Conservation (phyloP, 2,329 filamentous ascomycete genomes). For the Rutstroemia sydowiana region DNA sequence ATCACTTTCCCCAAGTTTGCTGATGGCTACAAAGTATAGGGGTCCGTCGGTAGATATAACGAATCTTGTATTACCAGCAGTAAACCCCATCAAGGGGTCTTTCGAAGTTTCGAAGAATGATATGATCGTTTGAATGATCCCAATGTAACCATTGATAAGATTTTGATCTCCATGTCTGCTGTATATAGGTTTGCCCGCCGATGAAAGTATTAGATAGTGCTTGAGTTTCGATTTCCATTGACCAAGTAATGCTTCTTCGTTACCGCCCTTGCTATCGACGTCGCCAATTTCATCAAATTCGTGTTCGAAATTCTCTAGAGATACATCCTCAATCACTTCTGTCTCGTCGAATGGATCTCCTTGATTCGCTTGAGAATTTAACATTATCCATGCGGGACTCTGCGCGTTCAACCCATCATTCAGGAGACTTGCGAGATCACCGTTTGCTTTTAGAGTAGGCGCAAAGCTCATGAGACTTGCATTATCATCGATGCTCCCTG, state of each 20-base stretch:
- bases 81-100: slow-evolving; percentile 75
- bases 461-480: slow-evolving; percentile 43
- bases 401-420: slow-evolving; percentile 60
- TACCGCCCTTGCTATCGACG: slow-evolving; percentile 42
- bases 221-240: slow-evolving; percentile 91
- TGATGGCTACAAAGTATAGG: slow-evolving; percentile 89
- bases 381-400: slow-evolving; percentile 61
- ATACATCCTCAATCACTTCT: slow-evolving; percentile 39
- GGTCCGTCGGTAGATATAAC: slow-evolving; percentile 79
- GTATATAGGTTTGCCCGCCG: slow-evolving; percentile 94
- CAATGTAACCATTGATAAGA: slow-evolving; percentile 88
- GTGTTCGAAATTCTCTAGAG: slow-evolving; percentile 58
- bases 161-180: slow-evolving; percentile 87
- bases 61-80: slow-evolving; percentile 78
- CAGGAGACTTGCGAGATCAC: slow-evolving; percentile 76
- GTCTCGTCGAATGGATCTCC: slow-evolving; percentile 53
- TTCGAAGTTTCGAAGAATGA: slow-evolving; percentile 84
- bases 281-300: slow-evolving; percentile 75
- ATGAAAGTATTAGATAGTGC: slow-evolving; percentile 93
- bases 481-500: slow-evolving; percentile 41
- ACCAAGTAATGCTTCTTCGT: slow-evolving; percentile 47
- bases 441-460: slow-evolving; percentile 44
- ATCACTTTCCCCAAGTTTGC: slow-evolving; percentile 86
- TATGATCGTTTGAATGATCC: slow-evolving; percentile 93
- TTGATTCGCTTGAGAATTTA: slow-evolving; percentile 54